A percentile compares a stretch with the other conserved stretches of the same genome.
phyloP scores from a whole-genome alignment of 2,329 filamentous ascomycete genomes.

The Scedosporium apiospermum region DNA sequence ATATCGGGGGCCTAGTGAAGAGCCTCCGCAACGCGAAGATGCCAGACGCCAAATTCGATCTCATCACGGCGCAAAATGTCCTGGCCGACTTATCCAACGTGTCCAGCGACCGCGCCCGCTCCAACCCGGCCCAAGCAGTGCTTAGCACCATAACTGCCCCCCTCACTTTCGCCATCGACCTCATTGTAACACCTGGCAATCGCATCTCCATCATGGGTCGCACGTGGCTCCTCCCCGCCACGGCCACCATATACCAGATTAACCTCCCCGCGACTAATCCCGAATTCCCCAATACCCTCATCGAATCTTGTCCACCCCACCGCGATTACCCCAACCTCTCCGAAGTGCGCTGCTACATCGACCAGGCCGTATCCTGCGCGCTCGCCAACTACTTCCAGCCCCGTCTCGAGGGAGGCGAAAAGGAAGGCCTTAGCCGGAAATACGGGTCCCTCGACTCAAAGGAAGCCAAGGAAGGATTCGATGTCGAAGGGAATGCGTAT shows the following conservation, averaged over 20 bases:
- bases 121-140: constrained; percentile 28
- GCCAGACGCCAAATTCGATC: constrained; percentile 28
- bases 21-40: constrained; percentile 38
- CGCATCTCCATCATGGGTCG: constrained; percentile 33
- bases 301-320: constrained; percentile 31
- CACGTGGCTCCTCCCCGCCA: constrained; percentile 32
- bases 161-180: constrained; percentile 26
- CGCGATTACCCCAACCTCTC: constrained; percentile 33
- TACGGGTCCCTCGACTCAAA: background rate
- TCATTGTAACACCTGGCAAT: constrained; percentile 33
- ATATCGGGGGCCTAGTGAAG: constrained; percentile 32
- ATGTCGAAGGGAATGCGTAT: background rate
- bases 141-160: constrained; percentile 9
- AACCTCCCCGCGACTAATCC: constrained; percentile 20
- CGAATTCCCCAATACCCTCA: constrained; percentile 20
- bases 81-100: constrained; percentile 17
- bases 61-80: constrained; percentile 26
- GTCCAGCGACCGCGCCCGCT: constrained; percentile 28
- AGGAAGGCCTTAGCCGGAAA: background rate
- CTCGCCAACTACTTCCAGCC: constrained; percentile 26
- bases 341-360: constrained; percentile 36
- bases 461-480: background rate
- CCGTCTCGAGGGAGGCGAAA: constrained; percentile 20
- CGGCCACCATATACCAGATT: constrained; percentile 35
- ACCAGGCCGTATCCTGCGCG: constrained; percentile 29